Conservation (phyloP, 805 yeast species). For the Dipodascus geniculatus region DNA sequence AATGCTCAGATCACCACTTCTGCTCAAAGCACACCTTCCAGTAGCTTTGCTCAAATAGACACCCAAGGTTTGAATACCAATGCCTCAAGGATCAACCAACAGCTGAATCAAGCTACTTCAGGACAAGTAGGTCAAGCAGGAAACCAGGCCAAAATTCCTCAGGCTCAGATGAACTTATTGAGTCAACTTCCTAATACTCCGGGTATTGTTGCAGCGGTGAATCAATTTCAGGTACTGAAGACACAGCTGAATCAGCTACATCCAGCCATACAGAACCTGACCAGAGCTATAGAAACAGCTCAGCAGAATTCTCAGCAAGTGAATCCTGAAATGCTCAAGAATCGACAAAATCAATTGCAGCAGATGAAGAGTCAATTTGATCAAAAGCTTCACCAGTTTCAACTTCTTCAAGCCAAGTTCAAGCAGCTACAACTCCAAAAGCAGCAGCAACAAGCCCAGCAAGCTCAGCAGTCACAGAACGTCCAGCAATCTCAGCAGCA, state of each 20-base stretch:
- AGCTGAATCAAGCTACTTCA: background rate
- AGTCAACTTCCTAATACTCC: background rate
- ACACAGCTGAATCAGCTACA: background rate
- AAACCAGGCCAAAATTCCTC: background rate
- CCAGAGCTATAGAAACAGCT: background rate
- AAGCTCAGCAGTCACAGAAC: constrained; percentile 9
- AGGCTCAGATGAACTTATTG: background rate
- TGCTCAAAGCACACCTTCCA: background rate
- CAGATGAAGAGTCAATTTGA: background rate
- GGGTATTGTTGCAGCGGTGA: background rate
- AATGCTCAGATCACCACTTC: background rate
- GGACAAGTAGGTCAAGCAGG: too few species aligned
- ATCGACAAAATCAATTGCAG: background rate
- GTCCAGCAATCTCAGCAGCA: constrained; percentile 11
- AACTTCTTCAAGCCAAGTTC: background rate
- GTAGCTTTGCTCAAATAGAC: background rate
- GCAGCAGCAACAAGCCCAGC: constrained; percentile 11
- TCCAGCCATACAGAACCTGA: background rate
- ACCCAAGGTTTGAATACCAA: background rate
- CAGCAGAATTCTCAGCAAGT: background rate
- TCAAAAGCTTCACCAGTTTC: background rate
- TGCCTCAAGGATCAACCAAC: background rate
- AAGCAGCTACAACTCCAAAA: constrained; percentile 13
- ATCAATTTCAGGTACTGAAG: background rate
- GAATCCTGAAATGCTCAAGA: background rate